Percentiles rank a stretch among this genome's conserved stretches.
Evolutionary conservation across 208 protist species (phyloP).

Genomic region (Jaenimonas drosophilae): DNA sequence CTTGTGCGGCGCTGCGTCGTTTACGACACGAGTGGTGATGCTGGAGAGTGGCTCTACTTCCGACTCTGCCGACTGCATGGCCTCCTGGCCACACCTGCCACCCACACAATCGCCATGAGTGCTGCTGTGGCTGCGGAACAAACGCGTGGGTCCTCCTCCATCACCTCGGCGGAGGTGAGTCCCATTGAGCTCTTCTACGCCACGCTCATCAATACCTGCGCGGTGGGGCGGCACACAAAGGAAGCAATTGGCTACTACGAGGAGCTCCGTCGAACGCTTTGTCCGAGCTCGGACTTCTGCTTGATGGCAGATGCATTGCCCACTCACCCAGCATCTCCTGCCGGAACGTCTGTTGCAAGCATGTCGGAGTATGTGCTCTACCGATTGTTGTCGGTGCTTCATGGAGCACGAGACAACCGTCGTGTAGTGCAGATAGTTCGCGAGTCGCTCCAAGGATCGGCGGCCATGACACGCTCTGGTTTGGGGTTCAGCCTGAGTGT

Average conservation of each 20-base stretch:
- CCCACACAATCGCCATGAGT: neutral
- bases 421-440: constrained; percentile 32
- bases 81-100: constrained; percentile 16
- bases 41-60: constrained; percentile 67
- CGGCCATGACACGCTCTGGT: no score
- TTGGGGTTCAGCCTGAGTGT: constrained; percentile 22
- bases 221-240: constrained; percentile 30
- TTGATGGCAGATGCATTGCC: neutral
- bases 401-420: constrained; percentile 33
- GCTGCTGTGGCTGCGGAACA: neutral
- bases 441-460: constrained; percentile 18
- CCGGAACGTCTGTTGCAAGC: constrained; percentile 2
- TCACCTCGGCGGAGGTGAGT: constrained; percentile 2
- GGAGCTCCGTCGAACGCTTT: constrained; percentile 16
- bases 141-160: neutral
- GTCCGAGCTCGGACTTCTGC: constrained; percentile 6
- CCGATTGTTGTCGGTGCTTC: constrained; percentile 46
- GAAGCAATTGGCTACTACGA: constrained; percentile 40
- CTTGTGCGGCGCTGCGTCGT: constrained; percentile 18
- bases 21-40: constrained; percentile 56
- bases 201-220: constrained; percentile 46
- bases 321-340: neutral
- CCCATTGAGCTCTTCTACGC: constrained; percentile 45
- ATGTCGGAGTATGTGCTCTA: constrained; percentile 25
- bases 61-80: constrained; percentile 23